A percentile compares a stretch with the other conserved stretches of the same genome.
phyloP scores from a whole-genome alignment of 441 rosid species.

The Gossypium davidsonii region DNA sequence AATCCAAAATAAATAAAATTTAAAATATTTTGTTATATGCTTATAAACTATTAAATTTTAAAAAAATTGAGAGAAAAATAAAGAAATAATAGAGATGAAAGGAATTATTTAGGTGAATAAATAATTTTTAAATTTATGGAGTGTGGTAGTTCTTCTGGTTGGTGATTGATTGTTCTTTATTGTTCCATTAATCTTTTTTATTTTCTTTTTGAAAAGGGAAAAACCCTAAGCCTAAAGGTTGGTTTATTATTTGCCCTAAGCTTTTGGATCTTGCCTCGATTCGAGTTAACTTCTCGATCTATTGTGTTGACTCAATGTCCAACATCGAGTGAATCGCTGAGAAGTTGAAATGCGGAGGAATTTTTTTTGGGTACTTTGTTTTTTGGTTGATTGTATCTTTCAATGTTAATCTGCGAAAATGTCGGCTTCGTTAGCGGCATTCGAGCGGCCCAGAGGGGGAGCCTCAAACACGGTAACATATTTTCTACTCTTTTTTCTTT shows the following conservation, averaged over 20 bases:
- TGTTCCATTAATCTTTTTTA: background rate
- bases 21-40: background rate
- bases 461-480: conserved; percentile 69
- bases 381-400: conserved; percentile 17
- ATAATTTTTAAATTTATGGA: background rate
- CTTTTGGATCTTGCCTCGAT: conserved; percentile 30
- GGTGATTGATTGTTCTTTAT: conserved; percentile 5
- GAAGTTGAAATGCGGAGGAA: conserved; percentile 27
- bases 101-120: background rate
- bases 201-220: background rate
- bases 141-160: background rate
- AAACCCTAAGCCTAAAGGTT: conserved; percentile 12
- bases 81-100: background rate
- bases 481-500: background rate
- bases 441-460: conserved; percentile 74
- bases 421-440: conserved; percentile 80
- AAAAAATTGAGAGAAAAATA: background rate
- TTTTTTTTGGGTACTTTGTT: background rate
- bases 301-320: conserved; percentile 26
- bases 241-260: conserved; percentile 1
- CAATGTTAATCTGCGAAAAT: conserved; percentile 41
- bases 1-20: background rate
- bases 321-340: conserved; percentile 17
- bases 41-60: background rate
- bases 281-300: conserved; percentile 21